phyloP scores from a whole-genome alignment of 106 monocot genomes.

The Posidonia australis region DNA sequence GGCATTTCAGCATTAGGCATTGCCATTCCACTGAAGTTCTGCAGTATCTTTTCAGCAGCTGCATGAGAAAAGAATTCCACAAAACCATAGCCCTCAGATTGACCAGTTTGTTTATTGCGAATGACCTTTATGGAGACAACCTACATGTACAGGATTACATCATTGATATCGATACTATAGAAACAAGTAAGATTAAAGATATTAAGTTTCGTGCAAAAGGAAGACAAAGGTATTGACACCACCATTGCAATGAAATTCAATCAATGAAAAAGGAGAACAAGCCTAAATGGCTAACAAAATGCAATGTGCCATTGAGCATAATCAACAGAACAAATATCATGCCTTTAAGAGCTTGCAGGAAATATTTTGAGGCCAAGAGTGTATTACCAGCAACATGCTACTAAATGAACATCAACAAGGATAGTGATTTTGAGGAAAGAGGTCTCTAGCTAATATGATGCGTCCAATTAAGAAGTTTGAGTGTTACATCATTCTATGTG shows the following conservation, averaged over 20 bases:
- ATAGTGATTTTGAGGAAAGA: too few species aligned
- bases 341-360: too few species aligned
- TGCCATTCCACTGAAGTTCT: constrained; percentile 5
- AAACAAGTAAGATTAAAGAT: background rate
- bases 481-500: too few species aligned
- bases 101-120: constrained; percentile 25
- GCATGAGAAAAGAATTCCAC: constrained; percentile 19
- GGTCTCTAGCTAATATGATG: too few species aligned
- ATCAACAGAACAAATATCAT: too few species aligned
- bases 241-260: background rate
- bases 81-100: constrained; percentile 27
- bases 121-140: constrained; percentile 21
- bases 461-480: too few species aligned
- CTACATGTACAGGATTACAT: constrained; percentile 1
- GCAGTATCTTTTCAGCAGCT: constrained; percentile 21
- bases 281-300: too few species aligned
- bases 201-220: background rate
- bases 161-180: background rate
- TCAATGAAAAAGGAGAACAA: background rate
- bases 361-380: too few species aligned
- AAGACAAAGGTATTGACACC: background rate
- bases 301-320: too few species aligned
- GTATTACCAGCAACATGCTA: too few species aligned
- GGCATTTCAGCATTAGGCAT: constrained; percentile 19
- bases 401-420: too few species aligned